Evolutionary conservation across 2,329 filamentous ascomycete species (phyloP).

Genomic region (Ophiostoma pallidulum): DNA sequence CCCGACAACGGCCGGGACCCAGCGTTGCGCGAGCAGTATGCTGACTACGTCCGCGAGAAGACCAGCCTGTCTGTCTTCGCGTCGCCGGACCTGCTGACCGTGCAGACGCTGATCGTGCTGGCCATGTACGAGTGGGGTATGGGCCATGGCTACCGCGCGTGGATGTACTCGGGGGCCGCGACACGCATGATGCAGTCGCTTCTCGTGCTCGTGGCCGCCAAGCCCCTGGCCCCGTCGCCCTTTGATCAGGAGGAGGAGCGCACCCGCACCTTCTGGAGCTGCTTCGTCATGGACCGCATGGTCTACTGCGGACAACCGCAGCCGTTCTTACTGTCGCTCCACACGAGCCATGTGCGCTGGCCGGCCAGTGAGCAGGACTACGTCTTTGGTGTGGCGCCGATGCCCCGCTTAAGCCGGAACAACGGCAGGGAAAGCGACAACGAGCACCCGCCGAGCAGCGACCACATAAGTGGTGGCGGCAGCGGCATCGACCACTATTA

Average conservation of each 20-base stretch:
- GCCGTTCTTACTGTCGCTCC: constrained; percentile 21
- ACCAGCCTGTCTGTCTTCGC: not conserved
- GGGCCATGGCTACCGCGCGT: constrained; percentile 33
- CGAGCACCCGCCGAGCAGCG: no score
- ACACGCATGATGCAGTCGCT: constrained; percentile 31
- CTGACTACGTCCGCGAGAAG: not conserved
- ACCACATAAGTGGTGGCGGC: no score
- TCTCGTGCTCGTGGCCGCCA: constrained; percentile 20
- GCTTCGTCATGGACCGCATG: constrained; percentile 36
- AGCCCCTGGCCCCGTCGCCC: no score
- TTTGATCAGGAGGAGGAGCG: constrained; percentile 23
- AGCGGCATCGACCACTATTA: constrained; percentile 18
- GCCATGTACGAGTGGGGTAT: constrained; percentile 30
- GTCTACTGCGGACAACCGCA: constrained; percentile 31
- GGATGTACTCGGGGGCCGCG: constrained; percentile 33
- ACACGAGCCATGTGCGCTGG: constrained; percentile 9
- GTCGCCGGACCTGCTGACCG: not conserved
- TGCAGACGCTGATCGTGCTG: constrained; percentile 11
- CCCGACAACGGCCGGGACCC: not conserved
- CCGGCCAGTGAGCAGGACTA: constrained; percentile 24
- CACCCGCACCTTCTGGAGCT: constrained; percentile 35
- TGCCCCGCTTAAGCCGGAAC: not conserved
- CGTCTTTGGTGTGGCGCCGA: constrained; percentile 26
- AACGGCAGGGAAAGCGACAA: not conserved
- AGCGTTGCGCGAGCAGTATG: not conserved